Base-by-base conservation (phyloP, 176 grass and related monocot genomes). In the Typha latifolia region DNA sequence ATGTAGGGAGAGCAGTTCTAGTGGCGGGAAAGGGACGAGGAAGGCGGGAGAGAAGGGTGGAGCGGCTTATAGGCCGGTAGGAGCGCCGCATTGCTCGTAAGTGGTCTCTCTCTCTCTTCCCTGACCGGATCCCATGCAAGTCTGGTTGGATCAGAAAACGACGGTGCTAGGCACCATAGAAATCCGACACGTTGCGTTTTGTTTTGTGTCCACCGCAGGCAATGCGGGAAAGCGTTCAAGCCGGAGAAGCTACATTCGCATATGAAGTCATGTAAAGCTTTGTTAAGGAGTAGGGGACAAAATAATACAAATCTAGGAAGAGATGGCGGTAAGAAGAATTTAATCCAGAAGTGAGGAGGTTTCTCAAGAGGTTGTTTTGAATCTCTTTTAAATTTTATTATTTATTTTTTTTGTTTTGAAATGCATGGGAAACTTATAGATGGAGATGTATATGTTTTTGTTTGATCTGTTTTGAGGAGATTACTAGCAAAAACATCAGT, bases 151-250 rank as follows among this genome's bases (percentile, higher is more conserved):
- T 55, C 51, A 15, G 14, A n/a, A 15, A 37, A 8, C 24, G 0
- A 26, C 24, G 24, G 24, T 51, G 49, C 61, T 16, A 5, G 49
- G 29, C 59, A 20, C 16, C 21, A 18, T 3, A 63, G 62, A 63
- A 16, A 57, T 57, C 34, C 3, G 15, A 57, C 52, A 57, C 16
- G 52, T 57, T 3, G 52, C 15, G 1, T 21, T 16, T 57, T 57
- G 15, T 21, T 57, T 32, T 69, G 19, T 51, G 4, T 49, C 15
- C 19, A 27, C 19, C 50, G 29, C 70, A 90, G 87, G 74, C 77
- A 84, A 51, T 90, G 87, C 55, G 83, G 87, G 67, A 86, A 86
- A 61, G 49, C 66, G 56, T 86, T 90, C 77, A 83, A 83, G 63
- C 87, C 80, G 56, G 72, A 81, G 62, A 75, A 86, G 49, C 62